Base-by-base conservation (phyloP, 23 red algal genomes). In the Gracilaria gracilis region DNA sequence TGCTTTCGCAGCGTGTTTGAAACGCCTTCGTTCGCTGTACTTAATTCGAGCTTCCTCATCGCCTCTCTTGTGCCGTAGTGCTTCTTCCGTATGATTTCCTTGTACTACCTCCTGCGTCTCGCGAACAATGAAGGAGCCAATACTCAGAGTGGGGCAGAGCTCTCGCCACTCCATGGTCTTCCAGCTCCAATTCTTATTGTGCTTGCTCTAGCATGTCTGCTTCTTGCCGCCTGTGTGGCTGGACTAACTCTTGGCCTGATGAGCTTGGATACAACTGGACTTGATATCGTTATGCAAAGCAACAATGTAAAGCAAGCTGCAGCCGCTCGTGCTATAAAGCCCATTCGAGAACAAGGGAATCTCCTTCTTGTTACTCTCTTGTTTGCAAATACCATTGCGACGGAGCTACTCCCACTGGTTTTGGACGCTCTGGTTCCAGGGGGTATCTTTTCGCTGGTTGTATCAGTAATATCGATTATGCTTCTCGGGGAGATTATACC, bases 321-420 rank as follows among this genome's bases (percentile, higher is more conserved):
- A 51, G 86, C 83, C 24, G 97, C 97, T 0, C 65, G 85, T 66
- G 48, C 80, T 40, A 92, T 99, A 54, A 89, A 94, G 82, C 94
- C 93, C 15, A 88, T 99, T 42, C 88, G 97, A 28, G 95, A 99
- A 80, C 93, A 95, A 62, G 97, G 97, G 35, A 99, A 99, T 87
- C 81, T 93, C 33, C 70, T 99, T 37, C 91, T 99, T 42, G 87
- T 88, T 72, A 99, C 97, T 0, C 89, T 99, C 49, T 88, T 99
- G 17, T 93, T 95, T 29, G 85, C 91, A 25, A 99, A 99, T 75
- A 99, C 97, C 15, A 42, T 96, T 36, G 94, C 94, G 4, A 80
- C 84, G 3, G 94, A 96, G 67, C 73, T 96, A 55, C 71, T 96
- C 8, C 94, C 94, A 11, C 87, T 96, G 11, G 94, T 96, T 78